Percentiles rank a stretch among this genome's conserved stretches.
These are phyloP conservation scores for Aspergillus sp. DNA, from an alignment of 2,329 filamentous ascomycete genomes.

Conservation along the genomic window DNA sequence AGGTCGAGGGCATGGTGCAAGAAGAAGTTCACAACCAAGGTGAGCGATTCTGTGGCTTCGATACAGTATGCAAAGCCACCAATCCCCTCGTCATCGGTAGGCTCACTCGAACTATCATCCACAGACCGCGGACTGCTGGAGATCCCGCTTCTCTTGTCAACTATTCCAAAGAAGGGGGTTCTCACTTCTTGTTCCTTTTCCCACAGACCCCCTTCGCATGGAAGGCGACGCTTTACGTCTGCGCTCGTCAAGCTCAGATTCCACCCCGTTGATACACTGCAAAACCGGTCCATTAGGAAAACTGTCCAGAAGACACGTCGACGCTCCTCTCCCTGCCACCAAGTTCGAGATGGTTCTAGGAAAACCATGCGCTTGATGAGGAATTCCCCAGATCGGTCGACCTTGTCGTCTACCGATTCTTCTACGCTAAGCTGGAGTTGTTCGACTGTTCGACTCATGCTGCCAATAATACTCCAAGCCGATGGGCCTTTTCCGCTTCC, in stretches of 20 bases:
- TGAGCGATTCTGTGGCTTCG: constrained; percentile 34
- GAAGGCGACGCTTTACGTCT: constrained; percentile 34
- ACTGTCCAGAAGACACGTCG: constrained; percentile 40
- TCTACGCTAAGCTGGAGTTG: constrained; percentile 31
- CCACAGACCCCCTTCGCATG: constrained; percentile 36
- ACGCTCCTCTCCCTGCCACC: constrained; percentile 35
- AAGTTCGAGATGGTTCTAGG: constrained; percentile 26
- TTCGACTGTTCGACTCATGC: constrained; percentile 37
- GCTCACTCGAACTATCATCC: background rate
- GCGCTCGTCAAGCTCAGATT: constrained; percentile 33
- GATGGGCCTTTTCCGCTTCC: constrained; percentile 33
- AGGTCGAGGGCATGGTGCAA: constrained; percentile 32
- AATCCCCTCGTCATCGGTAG: constrained; percentile 13
- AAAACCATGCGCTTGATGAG: constrained; percentile 40
- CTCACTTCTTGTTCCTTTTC: constrained; percentile 21
- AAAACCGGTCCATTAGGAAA: constrained; percentile 39
- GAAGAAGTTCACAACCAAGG: constrained; percentile 36
- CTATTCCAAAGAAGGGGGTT: constrained; percentile 44
- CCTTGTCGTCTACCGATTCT: constrained; percentile 22
- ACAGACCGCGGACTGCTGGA: background rate
- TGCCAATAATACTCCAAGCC: constrained; percentile 35
- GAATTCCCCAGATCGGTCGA: constrained; percentile 14
- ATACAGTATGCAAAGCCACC: constrained; percentile 23
- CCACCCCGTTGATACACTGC: constrained; percentile 36
- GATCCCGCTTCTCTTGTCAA: constrained; percentile 23